Conservation (phyloP, 257 asterid species). For the Solanum rostratum region DNA sequence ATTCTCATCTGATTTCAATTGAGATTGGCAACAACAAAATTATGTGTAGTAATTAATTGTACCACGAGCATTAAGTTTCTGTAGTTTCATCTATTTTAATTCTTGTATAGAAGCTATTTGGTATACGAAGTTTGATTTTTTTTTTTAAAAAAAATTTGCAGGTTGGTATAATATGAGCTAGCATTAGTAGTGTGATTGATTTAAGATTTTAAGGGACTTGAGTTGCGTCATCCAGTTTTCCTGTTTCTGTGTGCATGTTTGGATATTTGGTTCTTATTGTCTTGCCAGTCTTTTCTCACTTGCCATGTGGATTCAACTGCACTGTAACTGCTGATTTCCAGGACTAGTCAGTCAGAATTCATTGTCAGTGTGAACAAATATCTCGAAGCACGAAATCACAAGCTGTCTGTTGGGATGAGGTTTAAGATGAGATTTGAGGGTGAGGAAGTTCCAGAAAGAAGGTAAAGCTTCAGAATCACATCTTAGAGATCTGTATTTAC, state of each 20-base stretch:
- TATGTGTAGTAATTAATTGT: neutral
- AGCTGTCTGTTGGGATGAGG: constrained; percentile 93
- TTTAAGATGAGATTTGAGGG: constrained; percentile 98
- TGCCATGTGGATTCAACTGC: neutral
- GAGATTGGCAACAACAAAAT: neutral
- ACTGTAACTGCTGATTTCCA: constrained; percentile 17
- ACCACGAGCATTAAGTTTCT: neutral
- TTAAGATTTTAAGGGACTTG: neutral
- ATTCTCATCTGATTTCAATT: neutral
- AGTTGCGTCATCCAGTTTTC: neutral
- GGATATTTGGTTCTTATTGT: neutral
- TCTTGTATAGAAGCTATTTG: neutral
- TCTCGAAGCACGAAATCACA: constrained; percentile 81
- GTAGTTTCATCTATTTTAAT: neutral
- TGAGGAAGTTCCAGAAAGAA: constrained; percentile 95
- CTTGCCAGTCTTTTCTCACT: neutral
- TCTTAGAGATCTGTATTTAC: neutral
- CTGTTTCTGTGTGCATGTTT: neutral
- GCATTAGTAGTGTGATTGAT: neutral
- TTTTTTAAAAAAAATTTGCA: neutral
- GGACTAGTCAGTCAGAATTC: constrained; percentile 94
- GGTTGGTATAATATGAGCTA: neutral
- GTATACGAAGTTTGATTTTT: neutral
- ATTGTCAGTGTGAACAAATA: constrained; percentile 76
- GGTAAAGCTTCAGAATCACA: constrained; percentile 32